phyloP scores from a whole-genome alignment of 805 yeast species.

The Yarrowia sp. region DNA sequence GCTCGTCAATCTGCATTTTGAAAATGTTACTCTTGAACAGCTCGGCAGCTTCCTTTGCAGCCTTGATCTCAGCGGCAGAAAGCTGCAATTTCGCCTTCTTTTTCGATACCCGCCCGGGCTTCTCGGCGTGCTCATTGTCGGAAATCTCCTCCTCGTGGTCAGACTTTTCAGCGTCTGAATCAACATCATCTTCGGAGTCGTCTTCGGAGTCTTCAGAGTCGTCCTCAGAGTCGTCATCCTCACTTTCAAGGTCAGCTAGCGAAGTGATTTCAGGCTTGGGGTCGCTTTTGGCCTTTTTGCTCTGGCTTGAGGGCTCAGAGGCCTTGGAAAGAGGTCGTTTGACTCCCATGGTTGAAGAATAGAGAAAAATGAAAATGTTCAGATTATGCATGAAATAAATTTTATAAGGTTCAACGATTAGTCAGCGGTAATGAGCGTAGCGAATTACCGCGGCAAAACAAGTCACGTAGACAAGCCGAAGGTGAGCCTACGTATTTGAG shows the following conservation, averaged over 20 bases:
- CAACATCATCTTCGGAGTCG: slow-evolving; percentile 18
- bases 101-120: slow-evolving; percentile 40
- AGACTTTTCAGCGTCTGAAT: neutral
- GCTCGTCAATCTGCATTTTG: slow-evolving; percentile 92
- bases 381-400: slow-evolving; percentile 29
- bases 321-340: slow-evolving; percentile 27
- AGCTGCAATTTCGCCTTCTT: slow-evolving; percentile 42
- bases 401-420: slow-evolving; percentile 3
- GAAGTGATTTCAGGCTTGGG: slow-evolving; percentile 25
- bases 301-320: neutral
- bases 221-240: slow-evolving; percentile 33
- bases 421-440: neutral
- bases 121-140: slow-evolving; percentile 40
- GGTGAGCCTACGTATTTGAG: no score
- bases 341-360: slow-evolving; percentile 29
- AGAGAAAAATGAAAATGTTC: neutral
- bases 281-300: slow-evolving; percentile 22
- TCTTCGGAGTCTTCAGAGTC: slow-evolving; percentile 19
- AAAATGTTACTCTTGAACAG: slow-evolving; percentile 93
- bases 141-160: slow-evolving; percentile 33
- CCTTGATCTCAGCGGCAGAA: slow-evolving; percentile 82
- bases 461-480: no score
- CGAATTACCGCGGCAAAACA: no score
- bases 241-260: slow-evolving; percentile 39
- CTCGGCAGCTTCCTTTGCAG: slow-evolving; percentile 93